Evolutionary conservation across 495 filamentous ascomycete species (phyloP).

Genomic region (Aspergillus cristatus): DNA sequence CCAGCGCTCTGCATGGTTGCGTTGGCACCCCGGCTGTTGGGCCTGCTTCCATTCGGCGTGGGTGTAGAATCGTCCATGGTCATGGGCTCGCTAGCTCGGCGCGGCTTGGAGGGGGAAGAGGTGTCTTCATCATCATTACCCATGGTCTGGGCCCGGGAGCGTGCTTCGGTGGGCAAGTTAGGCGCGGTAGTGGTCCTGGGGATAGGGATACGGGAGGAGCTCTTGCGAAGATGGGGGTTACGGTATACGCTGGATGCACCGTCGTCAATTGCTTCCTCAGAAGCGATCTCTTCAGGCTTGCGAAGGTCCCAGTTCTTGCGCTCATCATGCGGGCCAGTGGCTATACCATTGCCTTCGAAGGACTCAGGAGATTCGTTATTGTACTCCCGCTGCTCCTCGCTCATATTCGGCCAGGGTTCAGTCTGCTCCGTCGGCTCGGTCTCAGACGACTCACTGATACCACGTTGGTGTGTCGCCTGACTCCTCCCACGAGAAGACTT

Average conservation of each 20-base stretch:
- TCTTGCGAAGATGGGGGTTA: slow-evolving; percentile 36
- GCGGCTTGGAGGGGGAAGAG: slow-evolving; percentile 46
- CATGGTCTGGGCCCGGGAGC: slow-evolving; percentile 44
- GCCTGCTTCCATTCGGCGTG: slow-evolving; percentile 32
- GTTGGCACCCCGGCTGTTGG: slow-evolving; percentile 31
- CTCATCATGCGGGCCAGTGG: slow-evolving; percentile 24
- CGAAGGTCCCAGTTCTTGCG: slow-evolving; percentile 59
- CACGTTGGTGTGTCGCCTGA: slow-evolving; percentile 36
- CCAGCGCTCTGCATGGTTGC: slow-evolving; percentile 7
- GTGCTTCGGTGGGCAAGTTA: slow-evolving; percentile 55
- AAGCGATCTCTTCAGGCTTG: slow-evolving; percentile 70
- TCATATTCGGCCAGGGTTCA: slow-evolving; percentile 31
- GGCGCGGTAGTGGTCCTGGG: slow-evolving; percentile 67
- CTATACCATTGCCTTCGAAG: slow-evolving; percentile 30
- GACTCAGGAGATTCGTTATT: slow-evolving; percentile 36
- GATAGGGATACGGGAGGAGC: slow-evolving; percentile 74
- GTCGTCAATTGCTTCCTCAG: slow-evolving; percentile 46
- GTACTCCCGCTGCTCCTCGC: slow-evolving; percentile 35
- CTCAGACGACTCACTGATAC: slow-evolving; percentile 17
- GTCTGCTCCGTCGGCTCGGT: slow-evolving; percentile 24
- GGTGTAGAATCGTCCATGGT: slow-evolving; percentile 47
- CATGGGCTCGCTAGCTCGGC: slow-evolving; percentile 65
- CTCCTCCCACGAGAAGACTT: slow-evolving; percentile 45
- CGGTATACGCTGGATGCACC: slow-evolving; percentile 28
- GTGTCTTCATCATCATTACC: slow-evolving; percentile 51